phyloP scores from a whole-genome alignment of 495 filamentous ascomycete genomes.

The Chaetomium tenue region DNA sequence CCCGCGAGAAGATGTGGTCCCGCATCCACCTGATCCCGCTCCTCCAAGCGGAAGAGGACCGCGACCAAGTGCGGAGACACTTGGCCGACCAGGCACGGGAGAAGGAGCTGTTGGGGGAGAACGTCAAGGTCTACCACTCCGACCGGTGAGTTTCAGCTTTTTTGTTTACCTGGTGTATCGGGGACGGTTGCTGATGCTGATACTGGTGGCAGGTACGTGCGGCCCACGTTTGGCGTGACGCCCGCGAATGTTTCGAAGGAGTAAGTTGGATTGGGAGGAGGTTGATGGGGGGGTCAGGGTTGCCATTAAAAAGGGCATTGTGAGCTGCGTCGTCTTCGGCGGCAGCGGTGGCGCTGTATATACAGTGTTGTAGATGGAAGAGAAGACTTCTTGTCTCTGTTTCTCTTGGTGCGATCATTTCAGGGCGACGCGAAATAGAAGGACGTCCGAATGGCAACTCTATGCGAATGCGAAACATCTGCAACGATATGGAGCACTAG shows the following conservation, averaged over 20 bases:
- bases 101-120: slow-evolving; percentile 80
- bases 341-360: neutral
- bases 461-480: too few relatives aligned
- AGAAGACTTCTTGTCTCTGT: neutral
- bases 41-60: slow-evolving; percentile 93
- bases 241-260: slow-evolving; percentile 56
- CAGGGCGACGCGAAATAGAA: too few relatives aligned
- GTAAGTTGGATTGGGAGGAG: neutral
- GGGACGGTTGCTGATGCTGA: slow-evolving; percentile 14
- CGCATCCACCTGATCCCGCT: slow-evolving; percentile 89
- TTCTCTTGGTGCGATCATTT: neutral
- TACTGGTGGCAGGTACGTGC: slow-evolving; percentile 56
- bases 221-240: slow-evolving; percentile 65
- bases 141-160: slow-evolving; percentile 68
- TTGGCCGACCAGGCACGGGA: slow-evolving; percentile 84
- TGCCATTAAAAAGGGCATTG: neutral
- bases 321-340: too few relatives aligned
- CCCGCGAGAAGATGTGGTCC: slow-evolving; percentile 95
- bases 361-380: neutral
- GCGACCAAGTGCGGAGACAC: slow-evolving; percentile 82
- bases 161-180: slow-evolving; percentile 1
- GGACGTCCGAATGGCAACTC: too few relatives aligned
- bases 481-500: too few relatives aligned
- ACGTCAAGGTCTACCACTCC: slow-evolving; percentile 77
- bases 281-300: neutral